Evolutionary conservation across 1,139 yeast genomes (phyloP), one percentile per base, ranked within the genome.

Genomic region (Debaryomycetaceae sp.): DNA sequence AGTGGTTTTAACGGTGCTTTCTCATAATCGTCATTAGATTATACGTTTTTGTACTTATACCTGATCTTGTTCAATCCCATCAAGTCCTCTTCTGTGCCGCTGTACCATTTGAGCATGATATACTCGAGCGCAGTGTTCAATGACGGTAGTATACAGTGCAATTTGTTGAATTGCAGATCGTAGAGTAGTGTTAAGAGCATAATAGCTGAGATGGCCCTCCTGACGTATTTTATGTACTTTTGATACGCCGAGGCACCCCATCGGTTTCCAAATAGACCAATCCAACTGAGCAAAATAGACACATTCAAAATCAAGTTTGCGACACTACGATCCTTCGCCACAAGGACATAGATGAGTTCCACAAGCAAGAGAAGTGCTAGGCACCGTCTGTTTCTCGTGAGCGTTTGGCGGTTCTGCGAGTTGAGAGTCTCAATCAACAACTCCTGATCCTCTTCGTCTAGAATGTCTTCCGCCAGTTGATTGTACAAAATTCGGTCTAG

Each of bases 31-130:
- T 27, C 11, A 27, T 27, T 11, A 27, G 11, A 11, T 37, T 44
- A 60, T 11, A 54, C 65, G 46, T 51, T 51, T 43, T 62, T 62
- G 45, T 55, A 62, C 45, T 62, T 62, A 41, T 62, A 62, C 43
- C 47, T 57, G 44, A 54, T 49, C 6, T 40, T 38, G 9, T 41
- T 42, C 40, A 63, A 52, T 17, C 43, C 40, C 14, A 45, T 39
- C 8, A 63, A 54, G 39, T 51, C 52, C 9, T 36, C 31, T 9
- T 38, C 45, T 23, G 50, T 49, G 11, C 39, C 47, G 34, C 41
- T 37, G 46, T 52, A 55, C 49, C 54, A 49, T 23, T 44, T 38
- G 11, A 42, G 50, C 39, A 60, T 48, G 24, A 51, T 40, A 34
- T 37, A 47, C 17, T 56, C 50, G 22, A 49, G 45, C 0, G 40